Conservation (phyloP, 768 basidiomycete genomes). For the Suillus subluteus region DNA sequence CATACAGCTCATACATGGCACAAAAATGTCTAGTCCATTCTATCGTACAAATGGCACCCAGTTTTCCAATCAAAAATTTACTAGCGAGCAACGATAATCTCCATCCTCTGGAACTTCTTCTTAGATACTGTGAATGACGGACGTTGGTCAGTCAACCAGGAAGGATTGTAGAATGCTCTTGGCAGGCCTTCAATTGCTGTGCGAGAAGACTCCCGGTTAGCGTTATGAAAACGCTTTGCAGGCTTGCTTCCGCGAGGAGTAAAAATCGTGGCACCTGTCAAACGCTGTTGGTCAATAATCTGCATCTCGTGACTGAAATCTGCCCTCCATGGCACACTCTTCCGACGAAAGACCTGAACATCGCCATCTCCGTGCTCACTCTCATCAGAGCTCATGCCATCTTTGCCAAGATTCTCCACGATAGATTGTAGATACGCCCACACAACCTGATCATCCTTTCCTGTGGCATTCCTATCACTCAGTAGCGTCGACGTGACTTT, state of each 20-base stretch:
- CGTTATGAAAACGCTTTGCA: not conserved
- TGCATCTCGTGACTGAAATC: not conserved
- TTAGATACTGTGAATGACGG: not conserved
- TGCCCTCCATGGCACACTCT: not conserved
- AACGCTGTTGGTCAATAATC: not conserved
- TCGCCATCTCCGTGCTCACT: not conserved
- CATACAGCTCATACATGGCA: no score
- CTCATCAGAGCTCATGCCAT: constrained; percentile 1
- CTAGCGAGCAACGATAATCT: not conserved
- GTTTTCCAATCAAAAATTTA: not conserved
- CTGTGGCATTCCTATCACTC: no score
- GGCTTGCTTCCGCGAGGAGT: not conserved
- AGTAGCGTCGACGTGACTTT: not conserved
- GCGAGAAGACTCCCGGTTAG: not conserved
- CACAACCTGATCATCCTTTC: not conserved
- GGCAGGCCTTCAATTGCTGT: not conserved
- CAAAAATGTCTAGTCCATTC: no score
- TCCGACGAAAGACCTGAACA: not conserved
- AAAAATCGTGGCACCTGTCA: not conserved
- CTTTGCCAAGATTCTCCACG: not conserved
- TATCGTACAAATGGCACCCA: not conserved
- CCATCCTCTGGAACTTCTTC: not conserved
- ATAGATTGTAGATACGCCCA: not conserved
- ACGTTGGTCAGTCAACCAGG: not conserved
- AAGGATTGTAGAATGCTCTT: not conserved